Percentiles rank a stretch among this genome's conserved stretches.
Conservation (phyloP, 2,329 filamentous ascomycete species). For the Monosporascus cannonballus region DNA sequence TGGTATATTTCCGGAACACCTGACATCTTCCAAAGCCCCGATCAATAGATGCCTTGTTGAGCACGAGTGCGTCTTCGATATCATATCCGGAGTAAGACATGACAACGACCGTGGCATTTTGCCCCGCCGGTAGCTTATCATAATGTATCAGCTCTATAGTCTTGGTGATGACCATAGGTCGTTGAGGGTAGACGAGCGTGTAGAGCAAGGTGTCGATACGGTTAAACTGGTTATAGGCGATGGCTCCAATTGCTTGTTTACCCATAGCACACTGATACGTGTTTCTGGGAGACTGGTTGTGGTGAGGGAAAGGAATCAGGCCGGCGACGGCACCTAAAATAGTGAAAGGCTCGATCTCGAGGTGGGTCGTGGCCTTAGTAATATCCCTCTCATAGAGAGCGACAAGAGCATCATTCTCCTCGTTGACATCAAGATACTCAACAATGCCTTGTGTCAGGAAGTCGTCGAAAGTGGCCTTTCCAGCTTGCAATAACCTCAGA, state of each 20-base stretch:
- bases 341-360: constrained; percentile 98
- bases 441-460: constrained; percentile 86
- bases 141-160: constrained; percentile 97
- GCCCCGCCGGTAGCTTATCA: constrained; percentile 92
- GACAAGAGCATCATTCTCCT: constrained; percentile 94
- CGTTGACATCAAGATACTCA: constrained; percentile 96
- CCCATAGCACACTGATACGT: constrained; percentile 99
- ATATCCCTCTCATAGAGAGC: constrained; percentile 85
- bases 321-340: constrained; percentile 93
- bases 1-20: constrained; percentile 92
- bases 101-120: constrained; percentile 95
- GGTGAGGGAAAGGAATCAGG: constrained; percentile 94
- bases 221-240: constrained; percentile 96
- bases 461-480: constrained; percentile 86
- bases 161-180: constrained; percentile 94
- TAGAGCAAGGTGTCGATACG: constrained; percentile 95
- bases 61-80: constrained; percentile 94
- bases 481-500: constrained; percentile 73
- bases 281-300: constrained; percentile 97
- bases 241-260: constrained; percentile 98
- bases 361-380: constrained; percentile 76
- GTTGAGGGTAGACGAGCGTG: constrained; percentile 94
- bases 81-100: constrained; percentile 99
- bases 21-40: constrained; percentile 95
- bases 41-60: constrained; percentile 95